phyloP scores from a whole-genome alignment of 148 eudicot species.

The Chenopodium album region DNA sequence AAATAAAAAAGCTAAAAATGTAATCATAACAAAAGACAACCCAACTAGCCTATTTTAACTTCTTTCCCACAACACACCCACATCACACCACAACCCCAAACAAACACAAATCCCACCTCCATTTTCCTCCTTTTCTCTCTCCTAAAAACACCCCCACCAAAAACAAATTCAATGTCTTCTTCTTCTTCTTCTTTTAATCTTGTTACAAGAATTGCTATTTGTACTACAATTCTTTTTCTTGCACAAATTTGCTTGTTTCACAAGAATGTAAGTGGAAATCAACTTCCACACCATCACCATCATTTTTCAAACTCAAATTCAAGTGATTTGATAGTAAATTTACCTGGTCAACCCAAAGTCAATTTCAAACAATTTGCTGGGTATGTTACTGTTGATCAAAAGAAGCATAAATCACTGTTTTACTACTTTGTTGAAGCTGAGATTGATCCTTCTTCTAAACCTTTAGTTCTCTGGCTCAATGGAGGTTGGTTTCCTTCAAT shows the following conservation, averaged over 20 bases:
- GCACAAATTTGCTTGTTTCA: slow-evolving; percentile 21
- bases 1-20: slow-evolving; percentile 18
- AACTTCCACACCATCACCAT: neutral
- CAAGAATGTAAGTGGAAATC: slow-evolving; percentile 17
- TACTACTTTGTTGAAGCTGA: slow-evolving; percentile 96
- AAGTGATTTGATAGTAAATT: slow-evolving; percentile 46
- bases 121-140: neutral
- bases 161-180: neutral
- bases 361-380: slow-evolving; percentile 80
- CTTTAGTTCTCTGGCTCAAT: slow-evolving; percentile 94
- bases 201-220: neutral
- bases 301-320: slow-evolving; percentile 16
- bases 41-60: slow-evolving; percentile 17
- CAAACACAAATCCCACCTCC: neutral
- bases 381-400: slow-evolving; percentile 75
- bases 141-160: neutral
- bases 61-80: neutral
- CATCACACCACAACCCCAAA: neutral
- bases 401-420: slow-evolving; percentile 61
- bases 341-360: slow-evolving; percentile 86
- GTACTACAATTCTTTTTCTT: slow-evolving; percentile 10
- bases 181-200: slow-evolving; percentile 2
- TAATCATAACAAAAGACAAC: slow-evolving; percentile 43
- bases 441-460: slow-evolving; percentile 66
- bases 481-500: slow-evolving; percentile 51